phyloP scores from a whole-genome alignment of 441 rosid species.

The Heliophila coronopifolia region DNA sequence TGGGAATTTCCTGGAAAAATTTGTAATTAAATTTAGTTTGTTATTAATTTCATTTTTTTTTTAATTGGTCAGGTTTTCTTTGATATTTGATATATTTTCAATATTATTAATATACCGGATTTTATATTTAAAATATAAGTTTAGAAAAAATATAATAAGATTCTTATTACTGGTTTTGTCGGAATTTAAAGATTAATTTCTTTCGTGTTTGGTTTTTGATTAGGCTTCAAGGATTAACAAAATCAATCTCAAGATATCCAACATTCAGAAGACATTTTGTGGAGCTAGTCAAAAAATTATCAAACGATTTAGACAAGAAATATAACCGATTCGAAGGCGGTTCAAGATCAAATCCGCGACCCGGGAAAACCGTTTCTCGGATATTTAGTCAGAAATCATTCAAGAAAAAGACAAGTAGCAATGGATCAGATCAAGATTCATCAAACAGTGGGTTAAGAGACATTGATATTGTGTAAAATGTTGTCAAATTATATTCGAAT shows the following conservation, averaged over 20 bases:
- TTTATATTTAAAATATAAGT: too few relatives aligned
- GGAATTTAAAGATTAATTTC: too few relatives aligned
- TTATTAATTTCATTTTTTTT: too few relatives aligned
- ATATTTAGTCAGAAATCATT: constrained; percentile 53
- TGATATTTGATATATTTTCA: too few relatives aligned
- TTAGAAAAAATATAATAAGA: too few relatives aligned
- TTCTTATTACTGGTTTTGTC: too few relatives aligned
- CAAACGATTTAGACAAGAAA: constrained; percentile 53
- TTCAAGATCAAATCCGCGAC: constrained; percentile 32
- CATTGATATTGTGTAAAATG: constrained; percentile 40
- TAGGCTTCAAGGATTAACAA: constrained; percentile 80
- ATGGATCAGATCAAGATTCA: constrained; percentile 47
- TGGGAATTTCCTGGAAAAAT: too few relatives aligned
- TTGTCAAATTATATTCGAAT: too few relatives aligned
- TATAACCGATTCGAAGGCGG: constrained; percentile 28
- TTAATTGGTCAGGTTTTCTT: too few relatives aligned
- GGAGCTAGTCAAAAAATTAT: constrained; percentile 45
- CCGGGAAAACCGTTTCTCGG: constrained; percentile 46
- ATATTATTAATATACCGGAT: too few relatives aligned
- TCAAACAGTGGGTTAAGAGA: constrained; percentile 30
- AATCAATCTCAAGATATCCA: constrained; percentile 81
- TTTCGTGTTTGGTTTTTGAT: constrained; percentile 5
- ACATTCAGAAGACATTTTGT: constrained; percentile 65
- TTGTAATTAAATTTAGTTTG: too few relatives aligned
- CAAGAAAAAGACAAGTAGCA: constrained; percentile 37